A percentile compares a stretch with the other conserved stretches of the same genome.
Conservation (phyloP, 352 stramenopile genomes). For the Peronospora tabacina region DNA sequence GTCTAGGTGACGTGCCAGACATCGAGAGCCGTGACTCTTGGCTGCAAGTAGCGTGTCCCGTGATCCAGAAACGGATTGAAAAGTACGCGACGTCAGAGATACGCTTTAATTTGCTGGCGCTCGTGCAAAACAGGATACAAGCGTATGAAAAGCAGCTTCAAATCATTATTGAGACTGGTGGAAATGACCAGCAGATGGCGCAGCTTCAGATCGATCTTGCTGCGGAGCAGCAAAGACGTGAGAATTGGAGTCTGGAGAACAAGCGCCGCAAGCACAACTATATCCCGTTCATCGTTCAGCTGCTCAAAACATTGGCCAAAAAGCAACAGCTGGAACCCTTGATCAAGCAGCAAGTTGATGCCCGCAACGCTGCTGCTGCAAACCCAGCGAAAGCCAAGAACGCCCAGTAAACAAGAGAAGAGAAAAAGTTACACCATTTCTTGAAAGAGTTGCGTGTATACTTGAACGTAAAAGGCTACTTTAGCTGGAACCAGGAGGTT, state of each 20-base stretch:
- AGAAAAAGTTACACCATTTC: conserved; percentile 7
- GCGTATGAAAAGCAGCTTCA: conserved; percentile 40
- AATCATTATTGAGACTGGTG: conserved; percentile 29
- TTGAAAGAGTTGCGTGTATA: conserved; percentile 4
- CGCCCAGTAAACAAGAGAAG: conserved; percentile 13
- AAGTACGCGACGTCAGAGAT: conserved; percentile 88
- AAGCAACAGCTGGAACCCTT: conserved; percentile 81
- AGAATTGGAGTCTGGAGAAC: conserved; percentile 87
- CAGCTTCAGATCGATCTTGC: conserved; percentile 50
- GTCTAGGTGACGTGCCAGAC: conserved; percentile 56
- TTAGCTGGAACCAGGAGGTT: conserved; percentile 4
- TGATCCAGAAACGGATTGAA: conserved; percentile 92
- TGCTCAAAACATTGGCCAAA: conserved; percentile 90
- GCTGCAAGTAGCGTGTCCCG: conserved; percentile 83
- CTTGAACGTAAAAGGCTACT: conserved; percentile 11
- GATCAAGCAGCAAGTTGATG: conserved; percentile 58
- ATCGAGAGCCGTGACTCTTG: conserved; percentile 46
- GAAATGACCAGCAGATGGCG: conserved; percentile 29
- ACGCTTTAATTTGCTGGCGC: conserved; percentile 94
- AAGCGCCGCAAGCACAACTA: conserved; percentile 94
- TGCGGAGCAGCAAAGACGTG: conserved; percentile 59
- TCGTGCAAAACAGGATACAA: conserved; percentile 81
- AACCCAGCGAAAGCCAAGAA: conserved; percentile 21
- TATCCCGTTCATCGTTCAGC: conserved; percentile 90
- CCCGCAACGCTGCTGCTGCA: conserved; percentile 5